Conservation (phyloP, 371 early-diverging fungal genomes). For the Mortierella sp. region DNA sequence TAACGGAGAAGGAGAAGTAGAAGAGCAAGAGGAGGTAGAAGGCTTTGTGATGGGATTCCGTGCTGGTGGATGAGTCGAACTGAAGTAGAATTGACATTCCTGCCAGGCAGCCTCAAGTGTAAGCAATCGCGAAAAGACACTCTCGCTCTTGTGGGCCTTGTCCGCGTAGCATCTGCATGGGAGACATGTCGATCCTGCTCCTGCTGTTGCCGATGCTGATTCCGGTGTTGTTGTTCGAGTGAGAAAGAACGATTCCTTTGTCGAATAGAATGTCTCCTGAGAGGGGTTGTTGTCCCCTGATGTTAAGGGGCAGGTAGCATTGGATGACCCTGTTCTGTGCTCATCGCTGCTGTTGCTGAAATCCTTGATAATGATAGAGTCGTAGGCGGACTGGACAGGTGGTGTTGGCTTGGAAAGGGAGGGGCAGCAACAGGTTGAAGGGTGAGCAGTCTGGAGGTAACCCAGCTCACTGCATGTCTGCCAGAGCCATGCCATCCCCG, state of each 20-base stretch:
- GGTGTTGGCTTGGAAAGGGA: neutral
- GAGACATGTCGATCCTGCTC: constrained; percentile 14
- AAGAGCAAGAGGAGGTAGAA: neutral
- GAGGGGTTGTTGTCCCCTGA: neutral
- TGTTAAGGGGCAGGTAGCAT: neutral
- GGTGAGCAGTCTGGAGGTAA: constrained; percentile 42
- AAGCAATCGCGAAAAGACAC: constrained; percentile 39
- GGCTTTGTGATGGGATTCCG: neutral
- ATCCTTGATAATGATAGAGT: neutral
- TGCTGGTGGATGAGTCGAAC: neutral
- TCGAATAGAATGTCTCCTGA: neutral
- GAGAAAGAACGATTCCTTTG: neutral
- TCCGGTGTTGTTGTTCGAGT: neutral
- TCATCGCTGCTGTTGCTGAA: neutral
- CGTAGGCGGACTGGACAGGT: neutral
- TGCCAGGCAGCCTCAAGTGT: constrained; percentile 53
- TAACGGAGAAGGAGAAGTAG: neutral
- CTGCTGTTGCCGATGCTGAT: neutral
- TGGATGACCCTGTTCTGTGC: neutral
- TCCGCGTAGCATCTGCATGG: constrained; percentile 29
- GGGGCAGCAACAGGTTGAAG: constrained; percentile 42
- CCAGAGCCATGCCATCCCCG: constrained; percentile 49
- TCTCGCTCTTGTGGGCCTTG: neutral
- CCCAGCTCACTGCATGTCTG: constrained; percentile 54
- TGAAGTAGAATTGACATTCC: constrained; percentile 48